These are phyloP conservation scores for Flaveria trinervia DNA, from an alignment of 129 eudicot species.

Conservation along the genomic window DNA sequence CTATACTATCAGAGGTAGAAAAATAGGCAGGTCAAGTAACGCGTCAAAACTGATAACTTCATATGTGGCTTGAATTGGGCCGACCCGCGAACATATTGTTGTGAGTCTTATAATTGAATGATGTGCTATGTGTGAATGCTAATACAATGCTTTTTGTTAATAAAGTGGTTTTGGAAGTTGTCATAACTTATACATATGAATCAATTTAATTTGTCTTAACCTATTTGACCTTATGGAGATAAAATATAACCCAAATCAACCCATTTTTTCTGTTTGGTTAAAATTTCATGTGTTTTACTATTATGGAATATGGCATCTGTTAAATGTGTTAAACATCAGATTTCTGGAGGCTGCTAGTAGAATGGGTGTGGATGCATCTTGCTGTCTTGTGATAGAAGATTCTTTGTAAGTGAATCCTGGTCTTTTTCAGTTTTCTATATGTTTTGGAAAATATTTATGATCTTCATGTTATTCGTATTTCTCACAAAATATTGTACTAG, in stretches of 20 bases:
- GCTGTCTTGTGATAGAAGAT: slow-evolving; percentile 87
- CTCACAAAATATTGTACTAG: background rate
- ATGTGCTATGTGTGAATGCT: background rate
- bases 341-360: slow-evolving; percentile 84
- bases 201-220: background rate
- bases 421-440: background rate
- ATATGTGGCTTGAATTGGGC: background rate
- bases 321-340: slow-evolving; percentile 43
- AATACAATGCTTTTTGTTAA: background rate
- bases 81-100: background rate
- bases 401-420: slow-evolving; percentile 59
- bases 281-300: background rate
- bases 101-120: background rate
- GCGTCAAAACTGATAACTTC: too few relatives aligned
- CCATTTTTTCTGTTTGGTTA: background rate
- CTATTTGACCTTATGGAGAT: background rate
- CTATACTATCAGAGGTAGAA: too few relatives aligned
- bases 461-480: background rate
- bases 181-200: background rate
- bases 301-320: slow-evolving; percentile 13
- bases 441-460: background rate
- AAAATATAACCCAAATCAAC: background rate
- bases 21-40: too few relatives aligned
- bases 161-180: background rate
- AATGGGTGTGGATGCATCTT: slow-evolving; percentile 66